Base-by-base conservation (phyloP, 495 filamentous ascomycete species). In the Oidiodendron maius region DNA sequence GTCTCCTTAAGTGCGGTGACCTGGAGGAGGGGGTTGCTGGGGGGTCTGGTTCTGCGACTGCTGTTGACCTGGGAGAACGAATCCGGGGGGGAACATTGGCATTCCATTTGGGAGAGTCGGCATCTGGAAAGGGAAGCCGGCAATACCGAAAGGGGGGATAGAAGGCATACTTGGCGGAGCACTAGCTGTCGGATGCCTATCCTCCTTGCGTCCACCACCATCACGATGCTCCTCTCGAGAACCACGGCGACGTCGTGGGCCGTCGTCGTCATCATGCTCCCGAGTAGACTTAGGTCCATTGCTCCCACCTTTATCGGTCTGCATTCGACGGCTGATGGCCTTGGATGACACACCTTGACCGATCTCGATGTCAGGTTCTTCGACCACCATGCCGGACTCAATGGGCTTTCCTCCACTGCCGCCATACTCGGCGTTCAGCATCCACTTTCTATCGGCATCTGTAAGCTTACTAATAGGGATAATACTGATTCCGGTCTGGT, bases 321-420 rank as follows among this genome's bases (percentile, higher is more conserved):
- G 77, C 74, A 91, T 87, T 16, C 89, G 86, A 48, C 87, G 74
- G 60, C 84, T 89, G 55, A 95, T 93, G 10, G 89, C 89, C 71
- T 98, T 98, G 2, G 90, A 96, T 3, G 90, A 96, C 11, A 97
- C 94, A 42, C 93, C 93, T 35, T 90, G 89, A 36, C 93, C 93
- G 50, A 98, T 98, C 64, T 98, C 93, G 56, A 98, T 98, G 62
- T 98, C 93, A 6, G 93, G 93, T 66, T 98, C 93, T 60, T 98
- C 93, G 17, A 97, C 86, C 12, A 90, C 83, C 65, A 97, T 81
- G 16, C 91, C 91, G 20, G 72, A 70, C 57, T 87, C 86, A 48
- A 98, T 86, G 1, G 79, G 67, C 40, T 78, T 77, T 40, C 91
- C 93, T 44, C 93, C 94, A 50, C 86, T 93, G 30, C 93, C 93